Conservation (phyloP, 495 filamentous ascomycete species). For the Aspergillus steynii region DNA sequence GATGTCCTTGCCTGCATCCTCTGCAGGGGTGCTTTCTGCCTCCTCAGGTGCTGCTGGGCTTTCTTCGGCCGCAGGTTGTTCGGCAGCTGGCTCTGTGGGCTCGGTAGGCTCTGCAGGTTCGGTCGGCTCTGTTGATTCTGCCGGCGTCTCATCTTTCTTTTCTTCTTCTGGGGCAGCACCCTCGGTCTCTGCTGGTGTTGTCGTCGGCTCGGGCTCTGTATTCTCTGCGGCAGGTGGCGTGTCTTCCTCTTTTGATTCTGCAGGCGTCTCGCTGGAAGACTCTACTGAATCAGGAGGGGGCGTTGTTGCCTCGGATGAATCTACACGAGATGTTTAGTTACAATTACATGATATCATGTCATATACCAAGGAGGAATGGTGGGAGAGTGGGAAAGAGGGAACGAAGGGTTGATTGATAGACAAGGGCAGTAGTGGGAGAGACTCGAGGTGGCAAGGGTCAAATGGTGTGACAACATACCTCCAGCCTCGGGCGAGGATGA, state of each 20-base stretch:
- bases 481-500: slow-evolving; percentile 25
- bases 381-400: not conserved
- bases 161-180: slow-evolving; percentile 7
- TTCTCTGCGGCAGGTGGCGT: slow-evolving; percentile 16
- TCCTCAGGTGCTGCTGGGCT: slow-evolving; percentile 11
- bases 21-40: not conserved
- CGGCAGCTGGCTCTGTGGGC: slow-evolving; percentile 2
- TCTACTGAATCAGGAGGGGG: slow-evolving; percentile 29
- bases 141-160: not conserved
- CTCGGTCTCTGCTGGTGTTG: slow-evolving; percentile 22
- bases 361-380: not conserved
- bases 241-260: slow-evolving; percentile 26
- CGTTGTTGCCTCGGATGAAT: slow-evolving; percentile 29
- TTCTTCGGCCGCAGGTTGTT: slow-evolving; percentile 18
- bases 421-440: not conserved
- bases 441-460: not conserved
- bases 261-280: slow-evolving; percentile 18
- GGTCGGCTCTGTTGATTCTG: slow-evolving; percentile 9
- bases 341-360: not conserved
- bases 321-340: slow-evolving; percentile 24
- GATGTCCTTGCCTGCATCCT: not conserved
- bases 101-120: slow-evolving; percentile 1
- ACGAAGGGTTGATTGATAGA: not conserved
- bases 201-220: slow-evolving; percentile 13
- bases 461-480: slow-evolving; percentile 25